These are phyloP conservation scores for Neurospora sp. DNA, from an alignment of 495 filamentous ascomycete species.

Conservation along the genomic window DNA sequence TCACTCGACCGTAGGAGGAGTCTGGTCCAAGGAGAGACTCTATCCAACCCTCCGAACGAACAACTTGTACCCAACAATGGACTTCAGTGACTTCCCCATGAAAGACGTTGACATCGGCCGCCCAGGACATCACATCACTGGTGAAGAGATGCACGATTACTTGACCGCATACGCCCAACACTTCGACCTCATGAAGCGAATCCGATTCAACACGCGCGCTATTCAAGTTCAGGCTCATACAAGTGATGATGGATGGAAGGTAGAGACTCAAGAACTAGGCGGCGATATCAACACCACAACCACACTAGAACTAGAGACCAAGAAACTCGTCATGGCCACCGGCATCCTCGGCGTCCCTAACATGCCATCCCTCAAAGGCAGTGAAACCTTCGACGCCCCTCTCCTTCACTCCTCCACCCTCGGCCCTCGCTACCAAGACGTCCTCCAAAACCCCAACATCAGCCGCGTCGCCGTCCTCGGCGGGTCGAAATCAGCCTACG, in stretches of 20 bases:
- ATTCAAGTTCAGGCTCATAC: background rate
- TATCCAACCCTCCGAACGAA: conserved; percentile 53
- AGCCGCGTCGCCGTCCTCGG: conserved; percentile 48
- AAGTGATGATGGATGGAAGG: conserved; percentile 6
- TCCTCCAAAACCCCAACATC: conserved; percentile 13
- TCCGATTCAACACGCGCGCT: conserved; percentile 21
- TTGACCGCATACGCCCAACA: conserved; percentile 23
- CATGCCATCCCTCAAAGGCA: conserved; percentile 34
- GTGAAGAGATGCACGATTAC: conserved; percentile 23
- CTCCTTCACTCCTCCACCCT: conserved; percentile 54
- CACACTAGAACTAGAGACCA: conserved; percentile 2
- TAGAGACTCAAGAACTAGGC: background rate
- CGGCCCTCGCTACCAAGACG: conserved; percentile 8
- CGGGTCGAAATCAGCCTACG: conserved; percentile 63
- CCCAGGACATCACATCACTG: conserved; percentile 39
- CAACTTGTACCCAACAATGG: conserved; percentile 50
- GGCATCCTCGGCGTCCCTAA: conserved; percentile 57
- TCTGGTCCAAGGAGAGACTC: conserved; percentile 40
- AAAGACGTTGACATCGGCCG: conserved; percentile 43
- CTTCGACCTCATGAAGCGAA: conserved; percentile 21
- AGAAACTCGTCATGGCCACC: conserved; percentile 60
- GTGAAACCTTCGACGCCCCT: conserved; percentile 42
- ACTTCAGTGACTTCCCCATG: conserved; percentile 69
- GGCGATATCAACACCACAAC: background rate
- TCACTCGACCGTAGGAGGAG: conserved; percentile 34